phyloP scores from a whole-genome alignment of 1,284 basidiomycete genomes.

The Bondarzewia mesenterica region DNA sequence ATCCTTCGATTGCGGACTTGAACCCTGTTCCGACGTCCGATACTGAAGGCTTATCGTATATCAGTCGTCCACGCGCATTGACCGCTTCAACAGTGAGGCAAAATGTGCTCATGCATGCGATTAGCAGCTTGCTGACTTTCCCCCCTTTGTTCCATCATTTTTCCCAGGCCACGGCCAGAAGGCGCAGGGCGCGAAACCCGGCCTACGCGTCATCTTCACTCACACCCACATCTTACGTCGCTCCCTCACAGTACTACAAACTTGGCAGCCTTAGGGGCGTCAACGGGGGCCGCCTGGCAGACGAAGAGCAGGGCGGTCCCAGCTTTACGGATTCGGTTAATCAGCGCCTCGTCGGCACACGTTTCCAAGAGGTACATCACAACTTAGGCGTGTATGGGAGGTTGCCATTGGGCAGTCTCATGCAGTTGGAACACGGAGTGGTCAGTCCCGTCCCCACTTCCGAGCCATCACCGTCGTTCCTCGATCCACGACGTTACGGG shows the following conservation, averaged over 20 bases:
- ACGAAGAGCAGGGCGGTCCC: slow-evolving; percentile 24
- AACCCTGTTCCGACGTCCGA: slow-evolving; percentile 22
- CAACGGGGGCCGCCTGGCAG: slow-evolving; percentile 49
- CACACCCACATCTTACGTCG: slow-evolving; percentile 66
- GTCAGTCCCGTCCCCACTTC: slow-evolving; percentile 5
- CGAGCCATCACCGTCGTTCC: slow-evolving; percentile 25
- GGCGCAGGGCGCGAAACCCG: slow-evolving; percentile 44
- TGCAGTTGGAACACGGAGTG: slow-evolving; percentile 22
- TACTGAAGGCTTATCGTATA: slow-evolving; percentile 35
- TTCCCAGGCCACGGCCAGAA: slow-evolving; percentile 20
- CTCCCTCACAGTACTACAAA: slow-evolving; percentile 72
- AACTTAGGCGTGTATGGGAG: slow-evolving; percentile 47
- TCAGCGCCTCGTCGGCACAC: slow-evolving; percentile 54
- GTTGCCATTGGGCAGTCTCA: slow-evolving; percentile 55
- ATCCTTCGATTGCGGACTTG: slow-evolving; percentile 36
- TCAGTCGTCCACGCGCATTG: slow-evolving; percentile 61
- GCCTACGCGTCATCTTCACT: slow-evolving; percentile 59
- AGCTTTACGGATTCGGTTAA: slow-evolving; percentile 52
- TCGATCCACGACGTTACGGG: slow-evolving; percentile 43
- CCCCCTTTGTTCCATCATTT: not conserved
- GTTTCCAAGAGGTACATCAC: slow-evolving; percentile 64
- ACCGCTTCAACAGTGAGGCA: slow-evolving; percentile 19
- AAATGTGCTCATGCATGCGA: slow-evolving; percentile 8
- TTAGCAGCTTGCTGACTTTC: too few species aligned
- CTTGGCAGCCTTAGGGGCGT: slow-evolving; percentile 54